Evolutionary conservation across 2,329 filamentous ascomycete species (phyloP), one percentile per base, ranked within the genome.

Genomic region (Macrophomina tecta): DNA sequence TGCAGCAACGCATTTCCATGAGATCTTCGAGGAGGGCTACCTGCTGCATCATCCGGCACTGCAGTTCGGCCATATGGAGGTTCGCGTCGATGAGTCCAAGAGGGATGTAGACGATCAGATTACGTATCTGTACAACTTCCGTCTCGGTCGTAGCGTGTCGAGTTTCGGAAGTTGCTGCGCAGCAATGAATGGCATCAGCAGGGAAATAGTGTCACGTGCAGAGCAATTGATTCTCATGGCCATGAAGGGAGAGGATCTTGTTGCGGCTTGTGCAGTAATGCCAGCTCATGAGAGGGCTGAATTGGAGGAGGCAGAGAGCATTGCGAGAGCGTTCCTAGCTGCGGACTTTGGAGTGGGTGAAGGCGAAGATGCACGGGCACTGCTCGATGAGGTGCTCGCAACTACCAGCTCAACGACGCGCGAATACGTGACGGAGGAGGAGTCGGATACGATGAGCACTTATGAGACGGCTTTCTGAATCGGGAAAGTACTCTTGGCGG

Each of bases 91-190:
- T 69, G 75, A 79, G 28, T 75, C 84, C 1, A 83, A 85, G 3
- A 74, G 79, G 0, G 77, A 82, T 5, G 72, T 80, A 2, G 85
- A 89, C 32, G 84, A 91, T 1, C 88, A 91, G 70, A 84, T 93
- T 36, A 89, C 86, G 0, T 93, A 91, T 72, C 84, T 97, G 0
- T 97, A 94, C 77, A 90, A 88, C 70, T 83, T 87, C 69, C 78
- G 80, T 45, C 70, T 82, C 2, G 94, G 94, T 0, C 85, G 89
- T 66, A 94, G 90, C 71, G 87, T 83, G 7, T 90, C 91, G 14
- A 97, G 93, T 74, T 96, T 97, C 73, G 95, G 95, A 0, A 91
- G 89, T 34, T 86, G 84, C 64, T 98, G 95, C 74, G 95, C 95
- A 34, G 89, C 89, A 3, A 86, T 97, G 77, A 97, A 97, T 72